phyloP scores from a whole-genome alignment of 1,139 yeast genomes.

The Candida sanyaensis region DNA sequence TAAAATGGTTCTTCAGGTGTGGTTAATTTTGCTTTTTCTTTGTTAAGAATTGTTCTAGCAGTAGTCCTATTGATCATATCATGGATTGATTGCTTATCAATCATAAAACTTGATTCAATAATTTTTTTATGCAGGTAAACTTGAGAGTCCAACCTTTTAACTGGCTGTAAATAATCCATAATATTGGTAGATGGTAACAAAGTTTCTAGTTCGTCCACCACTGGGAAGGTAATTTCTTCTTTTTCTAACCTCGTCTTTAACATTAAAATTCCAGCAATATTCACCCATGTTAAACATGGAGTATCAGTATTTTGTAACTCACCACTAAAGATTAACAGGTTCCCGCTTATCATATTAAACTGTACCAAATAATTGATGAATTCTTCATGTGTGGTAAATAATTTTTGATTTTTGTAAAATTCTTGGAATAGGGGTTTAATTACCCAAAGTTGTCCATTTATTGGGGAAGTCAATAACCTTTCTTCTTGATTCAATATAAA shows the following conservation, averaged over 20 bases:
- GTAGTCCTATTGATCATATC: constrained; percentile 23
- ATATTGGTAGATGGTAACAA: constrained; percentile 10
- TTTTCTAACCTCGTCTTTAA: constrained; percentile 19
- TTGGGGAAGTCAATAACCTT: constrained; percentile 17
- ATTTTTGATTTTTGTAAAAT: neutral
- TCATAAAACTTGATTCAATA: constrained; percentile 9
- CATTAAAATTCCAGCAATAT: constrained; percentile 18
- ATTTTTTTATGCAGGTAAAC: constrained; percentile 12
- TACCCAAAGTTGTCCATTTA: constrained; percentile 22
- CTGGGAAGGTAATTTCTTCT: neutral
- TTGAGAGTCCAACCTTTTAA: constrained; percentile 11
- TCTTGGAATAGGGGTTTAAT: constrained; percentile 18
- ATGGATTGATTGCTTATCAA: constrained; percentile 15
- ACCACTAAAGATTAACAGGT: constrained; percentile 18
- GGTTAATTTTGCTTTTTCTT: constrained; percentile 40
- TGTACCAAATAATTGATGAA: constrained; percentile 19
- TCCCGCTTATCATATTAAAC: constrained; percentile 27
- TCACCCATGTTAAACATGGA: constrained; percentile 20
- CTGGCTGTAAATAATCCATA: constrained; percentile 19
- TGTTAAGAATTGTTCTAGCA: constrained; percentile 37
- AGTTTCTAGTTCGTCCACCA: neutral
- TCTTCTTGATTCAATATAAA: constrained; percentile 17
- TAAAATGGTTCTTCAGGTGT: constrained; percentile 45
- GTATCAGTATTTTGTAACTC: constrained; percentile 6
- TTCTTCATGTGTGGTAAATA: constrained; percentile 6